Percentiles rank a stretch among this genome's conserved stretches.
phyloP scores from a whole-genome alignment of 83 land plant genomes.

The Picea mariana region DNA sequence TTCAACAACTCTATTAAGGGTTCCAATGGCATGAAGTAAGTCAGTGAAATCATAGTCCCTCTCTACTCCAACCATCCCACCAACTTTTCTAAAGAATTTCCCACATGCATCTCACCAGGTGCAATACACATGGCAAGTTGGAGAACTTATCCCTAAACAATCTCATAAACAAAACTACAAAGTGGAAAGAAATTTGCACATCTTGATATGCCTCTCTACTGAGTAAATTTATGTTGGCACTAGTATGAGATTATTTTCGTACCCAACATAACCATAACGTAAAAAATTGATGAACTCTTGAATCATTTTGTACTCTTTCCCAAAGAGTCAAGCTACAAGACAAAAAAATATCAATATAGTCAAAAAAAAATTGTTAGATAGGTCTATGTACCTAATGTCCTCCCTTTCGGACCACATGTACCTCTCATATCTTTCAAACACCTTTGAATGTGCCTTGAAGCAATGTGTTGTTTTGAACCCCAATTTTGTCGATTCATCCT shows the following conservation, averaged over 20 bases:
- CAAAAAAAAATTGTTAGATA: background rate
- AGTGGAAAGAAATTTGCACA: background rate
- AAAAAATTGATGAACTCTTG: no score
- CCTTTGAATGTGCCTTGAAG: background rate
- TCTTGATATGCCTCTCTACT: background rate
- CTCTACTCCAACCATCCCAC: background rate
- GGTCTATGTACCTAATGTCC: background rate
- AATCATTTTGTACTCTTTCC: background rate
- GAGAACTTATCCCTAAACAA: background rate
- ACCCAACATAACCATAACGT: background rate
- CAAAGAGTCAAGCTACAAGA: background rate
- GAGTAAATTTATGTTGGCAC: background rate
- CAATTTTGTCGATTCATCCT: background rate
- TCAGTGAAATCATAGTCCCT: background rate
- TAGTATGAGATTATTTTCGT: background rate
- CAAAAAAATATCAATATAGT: background rate
- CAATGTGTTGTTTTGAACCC: background rate
- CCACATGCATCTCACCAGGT: background rate
- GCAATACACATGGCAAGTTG: background rate
- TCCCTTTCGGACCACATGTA: background rate
- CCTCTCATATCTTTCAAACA: background rate
- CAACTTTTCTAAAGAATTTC: background rate
- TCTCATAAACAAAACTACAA: background rate
- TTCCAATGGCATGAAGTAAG: background rate
- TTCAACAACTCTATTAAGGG: background rate